Evolutionary conservation across 129 eudicot genomes (phyloP), one percentile per base, ranked within the genome.

Genomic region (Artemisia tridentata): DNA sequence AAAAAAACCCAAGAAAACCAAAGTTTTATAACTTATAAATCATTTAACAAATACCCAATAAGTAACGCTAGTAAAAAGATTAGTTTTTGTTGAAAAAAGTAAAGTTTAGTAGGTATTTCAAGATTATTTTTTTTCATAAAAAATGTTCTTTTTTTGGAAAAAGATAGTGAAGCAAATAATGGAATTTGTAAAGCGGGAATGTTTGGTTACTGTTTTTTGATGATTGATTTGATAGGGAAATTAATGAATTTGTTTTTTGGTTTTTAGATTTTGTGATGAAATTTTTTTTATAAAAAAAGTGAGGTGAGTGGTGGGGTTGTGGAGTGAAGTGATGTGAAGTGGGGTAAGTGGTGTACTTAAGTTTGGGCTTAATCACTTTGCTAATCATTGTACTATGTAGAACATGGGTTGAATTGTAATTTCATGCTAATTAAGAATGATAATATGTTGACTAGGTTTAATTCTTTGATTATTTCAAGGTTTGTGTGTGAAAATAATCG

Each of bases 61-160:
- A 29, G 52, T 20, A 29, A 38, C 56, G 41, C 21, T 12, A 27
- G 6, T 29, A 29, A 29, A 29, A 29, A 29, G 34, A 29, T 29
- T 29, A 29, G 34, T 29, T 29, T 29, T 38, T 38, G 45, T 38
- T 38, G 9, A 1, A 38, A 38, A 67, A 91, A 91, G 85, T 63
- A 87, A 88, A 79, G 86, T 73, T 82, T 79, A 86, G 81, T 80
- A 74, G 71, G 64, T 54, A 65, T 20, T 65, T 59, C 65, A 59
- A 59, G 14, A 59, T 3, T 70, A 1, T 13, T 15, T 51, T 31
- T 10, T 56, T 27, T 3, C 4, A 12, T 23, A 20, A 9, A 64
- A 43, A 43, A 45, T 0, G 2, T 27, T 62, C 7, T 5, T 12
- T 23, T 72, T 49, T 25, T 12, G 65, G 41, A 52, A 41, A 38